Evolutionary conservation across 1,284 basidiomycete genomes (phyloP).

Genomic region (Crucibulum cyathiforme): DNA sequence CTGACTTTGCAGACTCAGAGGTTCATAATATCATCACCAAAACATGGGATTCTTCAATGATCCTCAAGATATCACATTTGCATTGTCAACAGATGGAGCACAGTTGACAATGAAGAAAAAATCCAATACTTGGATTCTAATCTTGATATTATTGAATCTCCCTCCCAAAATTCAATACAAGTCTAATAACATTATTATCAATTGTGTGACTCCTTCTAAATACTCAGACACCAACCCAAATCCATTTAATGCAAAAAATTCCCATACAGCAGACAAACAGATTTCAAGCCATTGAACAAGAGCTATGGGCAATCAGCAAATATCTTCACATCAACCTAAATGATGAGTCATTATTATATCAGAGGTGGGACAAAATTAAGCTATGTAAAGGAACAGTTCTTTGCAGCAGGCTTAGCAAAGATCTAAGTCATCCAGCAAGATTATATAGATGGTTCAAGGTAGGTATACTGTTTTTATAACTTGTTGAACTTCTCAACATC

Average conservation of each 20-base stretch:
- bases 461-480: neutral
- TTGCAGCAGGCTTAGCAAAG: neutral
- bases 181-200: slow-evolving; percentile 21
- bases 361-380: neutral
- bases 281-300: no score
- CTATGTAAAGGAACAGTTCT: neutral
- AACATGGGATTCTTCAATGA: slow-evolving; percentile 24
- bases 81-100: slow-evolving; percentile 36
- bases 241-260: no score
- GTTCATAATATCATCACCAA: slow-evolving; percentile 23
- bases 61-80: slow-evolving; percentile 27
- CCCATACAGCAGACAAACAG: no score
- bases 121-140: slow-evolving; percentile 33
- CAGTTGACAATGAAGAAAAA: slow-evolving; percentile 39
- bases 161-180: slow-evolving; percentile 26
- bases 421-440: neutral
- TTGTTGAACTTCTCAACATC: neutral
- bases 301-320: no score
- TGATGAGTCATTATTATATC: no score
- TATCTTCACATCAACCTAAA: no score
- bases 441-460: neutral
- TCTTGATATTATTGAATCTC: slow-evolving; percentile 30
- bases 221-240: neutral
- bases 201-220: slow-evolving; percentile 22
- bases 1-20: slow-evolving; percentile 25